Evolutionary conservation across 2,329 filamentous ascomycete species (phyloP).

Genomic region (Arthroderma sp.): DNA sequence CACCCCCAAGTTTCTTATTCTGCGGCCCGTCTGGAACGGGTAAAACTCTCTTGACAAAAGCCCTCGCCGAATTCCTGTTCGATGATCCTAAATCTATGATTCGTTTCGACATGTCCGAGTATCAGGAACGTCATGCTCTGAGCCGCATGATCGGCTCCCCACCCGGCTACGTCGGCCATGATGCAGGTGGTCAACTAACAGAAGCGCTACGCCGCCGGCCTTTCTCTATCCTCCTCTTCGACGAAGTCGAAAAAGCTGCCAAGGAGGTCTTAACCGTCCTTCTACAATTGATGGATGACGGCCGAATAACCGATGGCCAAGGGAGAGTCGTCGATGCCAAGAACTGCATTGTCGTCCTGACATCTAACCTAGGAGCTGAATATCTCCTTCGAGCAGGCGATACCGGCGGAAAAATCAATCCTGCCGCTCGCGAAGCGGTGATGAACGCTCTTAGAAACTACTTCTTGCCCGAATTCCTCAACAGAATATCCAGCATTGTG

Average conservation of each 20-base stretch:
- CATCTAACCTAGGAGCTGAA: constrained; percentile 90
- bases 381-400: constrained; percentile 69
- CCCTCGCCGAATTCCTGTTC: constrained; percentile 92
- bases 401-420: constrained; percentile 73
- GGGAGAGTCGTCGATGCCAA: constrained; percentile 86
- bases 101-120: constrained; percentile 98
- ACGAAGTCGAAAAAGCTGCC: constrained; percentile 96
- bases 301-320: constrained; percentile 95
- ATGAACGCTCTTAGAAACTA: constrained; percentile 85
- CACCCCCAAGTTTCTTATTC: constrained; percentile 96
- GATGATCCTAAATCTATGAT: constrained; percentile 97
- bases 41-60: constrained; percentile 95
- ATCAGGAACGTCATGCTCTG: constrained; percentile 90
- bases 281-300: constrained; percentile 98
- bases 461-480: constrained; percentile 96
- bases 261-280: constrained; percentile 95
- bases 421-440: constrained; percentile 73
- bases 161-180: constrained; percentile 92
- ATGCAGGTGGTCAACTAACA: constrained; percentile 88
- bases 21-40: constrained; percentile 96
- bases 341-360: constrained; percentile 99
- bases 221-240: constrained; percentile 95
- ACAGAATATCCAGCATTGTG: constrained; percentile 89
- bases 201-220: constrained; percentile 86
- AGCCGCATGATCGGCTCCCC: constrained; percentile 97